Evolutionary conservation across 768 basidiomycete species (phyloP).

Genomic region (Clitopilus hobsonii): DNA sequence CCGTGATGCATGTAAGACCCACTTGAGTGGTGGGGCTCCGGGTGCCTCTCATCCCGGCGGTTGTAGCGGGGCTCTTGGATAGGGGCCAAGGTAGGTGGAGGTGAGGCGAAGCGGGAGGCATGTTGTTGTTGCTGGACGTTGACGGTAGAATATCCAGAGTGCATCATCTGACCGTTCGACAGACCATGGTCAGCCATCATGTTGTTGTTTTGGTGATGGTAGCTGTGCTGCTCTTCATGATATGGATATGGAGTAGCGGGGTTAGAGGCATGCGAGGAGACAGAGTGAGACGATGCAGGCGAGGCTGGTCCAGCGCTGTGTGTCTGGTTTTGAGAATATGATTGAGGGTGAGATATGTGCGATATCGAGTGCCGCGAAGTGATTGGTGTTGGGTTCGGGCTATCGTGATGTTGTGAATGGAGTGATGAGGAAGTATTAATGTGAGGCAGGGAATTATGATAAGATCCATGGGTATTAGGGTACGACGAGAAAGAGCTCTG

Average conservation of each 20-base stretch:
- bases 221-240: constrained; percentile 37
- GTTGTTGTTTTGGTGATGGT: constrained; percentile 26
- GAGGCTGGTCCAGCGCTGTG: constrained; percentile 38
- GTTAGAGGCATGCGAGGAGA: constrained; percentile 37
- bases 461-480: constrained; percentile 23
- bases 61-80: constrained; percentile 39
- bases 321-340: constrained; percentile 32
- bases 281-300: constrained; percentile 47
- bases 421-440: constrained; percentile 16
- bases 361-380: constrained; percentile 58
- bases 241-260: constrained; percentile 45
- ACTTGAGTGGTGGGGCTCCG: constrained; percentile 23
- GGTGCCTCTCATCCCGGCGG: constrained; percentile 25
- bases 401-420: constrained; percentile 13
- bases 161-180: constrained; percentile 25
- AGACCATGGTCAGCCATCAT: constrained; percentile 23
- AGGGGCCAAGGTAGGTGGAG: constrained; percentile 53
- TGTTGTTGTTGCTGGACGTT: constrained; percentile 11
- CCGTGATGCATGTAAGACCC: constrained; percentile 38
- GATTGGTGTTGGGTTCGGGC: constrained; percentile 25
- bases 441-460: constrained; percentile 17
- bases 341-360: constrained; percentile 52
- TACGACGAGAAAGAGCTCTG: constrained; percentile 28
- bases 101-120: constrained; percentile 39
- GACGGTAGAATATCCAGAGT: constrained; percentile 16